Conservation (phyloP, 352 stramenopile species). For the Phytophthora chlamydospora region DNA sequence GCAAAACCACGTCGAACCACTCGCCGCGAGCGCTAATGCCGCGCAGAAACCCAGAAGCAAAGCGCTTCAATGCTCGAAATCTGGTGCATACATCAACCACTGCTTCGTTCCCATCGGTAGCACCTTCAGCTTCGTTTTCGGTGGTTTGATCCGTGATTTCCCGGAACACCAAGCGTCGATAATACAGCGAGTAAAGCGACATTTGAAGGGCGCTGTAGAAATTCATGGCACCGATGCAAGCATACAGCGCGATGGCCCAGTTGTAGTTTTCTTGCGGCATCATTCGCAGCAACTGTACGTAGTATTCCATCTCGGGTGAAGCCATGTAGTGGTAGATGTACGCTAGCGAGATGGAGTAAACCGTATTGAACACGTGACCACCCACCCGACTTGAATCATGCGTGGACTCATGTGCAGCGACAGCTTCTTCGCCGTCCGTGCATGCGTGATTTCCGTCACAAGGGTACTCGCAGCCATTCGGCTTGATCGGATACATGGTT, state of each 20-base stretch:
- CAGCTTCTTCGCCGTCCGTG: constrained; percentile 26
- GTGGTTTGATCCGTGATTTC: background rate
- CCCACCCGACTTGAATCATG: constrained; percentile 29
- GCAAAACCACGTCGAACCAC: constrained; percentile 34
- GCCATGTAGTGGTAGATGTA: constrained; percentile 40
- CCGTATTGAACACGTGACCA: constrained; percentile 31
- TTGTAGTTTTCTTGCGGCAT: constrained; percentile 42
- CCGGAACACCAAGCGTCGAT: constrained; percentile 31
- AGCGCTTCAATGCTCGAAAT: constrained; percentile 14
- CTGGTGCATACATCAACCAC: background rate
- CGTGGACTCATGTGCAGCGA: constrained; percentile 23
- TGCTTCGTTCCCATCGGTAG: background rate
- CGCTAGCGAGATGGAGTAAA: constrained; percentile 29
- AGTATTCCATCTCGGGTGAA: constrained; percentile 37
- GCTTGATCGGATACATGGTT: constrained; percentile 22
- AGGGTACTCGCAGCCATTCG: constrained; percentile 24
- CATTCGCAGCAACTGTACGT: constrained; percentile 34
- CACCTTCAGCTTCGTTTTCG: constrained; percentile 1
- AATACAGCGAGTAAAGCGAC: constrained; percentile 34
- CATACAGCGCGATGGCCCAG: constrained; percentile 27
- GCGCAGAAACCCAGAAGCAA: constrained; percentile 18
- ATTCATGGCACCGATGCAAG: constrained; percentile 31
- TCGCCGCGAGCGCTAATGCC: constrained; percentile 26
- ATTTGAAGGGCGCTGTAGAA: constrained; percentile 35
- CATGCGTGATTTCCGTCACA: constrained; percentile 27